phyloP scores from a whole-genome alignment of 2,329 filamentous ascomycete species.

The Colletotrichum musicola region DNA sequence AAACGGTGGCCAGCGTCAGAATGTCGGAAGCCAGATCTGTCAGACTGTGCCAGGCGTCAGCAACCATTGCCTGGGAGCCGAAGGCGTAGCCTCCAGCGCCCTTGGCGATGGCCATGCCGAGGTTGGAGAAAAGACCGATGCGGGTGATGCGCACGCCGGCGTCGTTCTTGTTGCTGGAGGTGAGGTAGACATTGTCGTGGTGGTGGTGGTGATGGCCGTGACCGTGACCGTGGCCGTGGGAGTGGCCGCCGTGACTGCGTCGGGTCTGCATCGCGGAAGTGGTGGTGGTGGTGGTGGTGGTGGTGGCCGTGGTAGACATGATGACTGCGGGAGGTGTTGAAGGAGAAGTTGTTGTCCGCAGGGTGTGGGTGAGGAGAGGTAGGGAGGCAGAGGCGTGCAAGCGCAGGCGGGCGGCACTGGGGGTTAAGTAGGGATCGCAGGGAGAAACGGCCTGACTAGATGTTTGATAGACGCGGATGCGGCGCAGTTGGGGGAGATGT shows the following conservation, averaged over 20 bases:
- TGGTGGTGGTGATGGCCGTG: slow-evolving; percentile 75
- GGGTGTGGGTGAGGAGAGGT: slow-evolving; percentile 21
- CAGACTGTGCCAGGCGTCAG: slow-evolving; percentile 95
- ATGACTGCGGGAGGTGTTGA: slow-evolving; percentile 38
- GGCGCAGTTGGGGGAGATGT: slow-evolving; percentile 45
- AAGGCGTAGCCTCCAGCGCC: slow-evolving; percentile 93
- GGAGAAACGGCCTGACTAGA: slow-evolving; percentile 24
- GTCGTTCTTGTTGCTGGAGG: slow-evolving; percentile 87
- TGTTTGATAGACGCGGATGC: slow-evolving; percentile 37
- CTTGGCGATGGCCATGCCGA: slow-evolving; percentile 94
- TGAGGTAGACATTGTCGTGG: slow-evolving; percentile 87
- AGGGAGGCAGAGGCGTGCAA: slow-evolving; percentile 13
- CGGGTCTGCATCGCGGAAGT: slow-evolving; percentile 53
- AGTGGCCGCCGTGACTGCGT: slow-evolving; percentile 64
- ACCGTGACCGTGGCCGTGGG: slow-evolving; percentile 61
- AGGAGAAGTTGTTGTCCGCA: slow-evolving; percentile 39
- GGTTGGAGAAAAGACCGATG: slow-evolving; percentile 88
- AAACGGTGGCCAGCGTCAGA: slow-evolving; percentile 93
- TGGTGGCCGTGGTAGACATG: slow-evolving; percentile 52
- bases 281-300: slow-evolving; percentile 45
- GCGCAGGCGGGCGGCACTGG: slow-evolving; percentile 29
- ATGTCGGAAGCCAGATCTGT: slow-evolving; percentile 96
- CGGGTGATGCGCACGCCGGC: slow-evolving; percentile 94
- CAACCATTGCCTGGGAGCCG: slow-evolving; percentile 92
- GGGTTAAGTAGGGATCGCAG: slow-evolving; percentile 39